Conservation (phyloP, 2,329 filamentous ascomycete genomes). For the Penicillium sp. region DNA sequence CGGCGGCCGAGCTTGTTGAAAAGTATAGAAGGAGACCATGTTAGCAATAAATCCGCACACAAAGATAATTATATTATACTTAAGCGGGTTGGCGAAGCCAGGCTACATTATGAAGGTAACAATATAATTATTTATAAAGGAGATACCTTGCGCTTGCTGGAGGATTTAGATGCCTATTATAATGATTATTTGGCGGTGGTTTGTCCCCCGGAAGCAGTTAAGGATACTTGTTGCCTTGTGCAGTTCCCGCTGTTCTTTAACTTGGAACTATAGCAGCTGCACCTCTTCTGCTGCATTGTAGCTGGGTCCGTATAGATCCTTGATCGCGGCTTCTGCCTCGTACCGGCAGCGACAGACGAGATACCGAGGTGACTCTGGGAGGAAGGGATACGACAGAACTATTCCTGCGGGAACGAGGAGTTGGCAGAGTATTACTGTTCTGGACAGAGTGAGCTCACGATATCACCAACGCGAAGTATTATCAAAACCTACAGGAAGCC, state of each 20-base stretch:
- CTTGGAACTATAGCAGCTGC: no score
- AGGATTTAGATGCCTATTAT: slow-evolving; percentile 21
- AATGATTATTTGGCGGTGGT: background rate
- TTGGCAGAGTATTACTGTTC: background rate
- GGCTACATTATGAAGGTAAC: slow-evolving; percentile 22
- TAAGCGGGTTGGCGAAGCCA: background rate
- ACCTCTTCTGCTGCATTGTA: no score
- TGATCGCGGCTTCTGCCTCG: background rate
- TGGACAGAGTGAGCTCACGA: no score
- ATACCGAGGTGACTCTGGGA: background rate
- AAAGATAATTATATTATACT: no score
- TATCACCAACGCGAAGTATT: no score
- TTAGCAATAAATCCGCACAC: no score
- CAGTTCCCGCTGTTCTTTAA: no score
- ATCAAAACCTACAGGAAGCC: no score
- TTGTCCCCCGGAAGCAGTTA: background rate
- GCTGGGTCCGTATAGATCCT: no score
- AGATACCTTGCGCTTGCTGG: slow-evolving; percentile 24
- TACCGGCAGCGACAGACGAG: background rate
- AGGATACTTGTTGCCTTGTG: no score
- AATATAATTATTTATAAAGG: slow-evolving; percentile 23
- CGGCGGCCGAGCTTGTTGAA: no score
- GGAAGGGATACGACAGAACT: background rate
- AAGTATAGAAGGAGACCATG: no score
- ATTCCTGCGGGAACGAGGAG: background rate